These are phyloP conservation scores for Agrostemma githago DNA, from an alignment of 148 eudicot species.

Conservation along the genomic window DNA sequence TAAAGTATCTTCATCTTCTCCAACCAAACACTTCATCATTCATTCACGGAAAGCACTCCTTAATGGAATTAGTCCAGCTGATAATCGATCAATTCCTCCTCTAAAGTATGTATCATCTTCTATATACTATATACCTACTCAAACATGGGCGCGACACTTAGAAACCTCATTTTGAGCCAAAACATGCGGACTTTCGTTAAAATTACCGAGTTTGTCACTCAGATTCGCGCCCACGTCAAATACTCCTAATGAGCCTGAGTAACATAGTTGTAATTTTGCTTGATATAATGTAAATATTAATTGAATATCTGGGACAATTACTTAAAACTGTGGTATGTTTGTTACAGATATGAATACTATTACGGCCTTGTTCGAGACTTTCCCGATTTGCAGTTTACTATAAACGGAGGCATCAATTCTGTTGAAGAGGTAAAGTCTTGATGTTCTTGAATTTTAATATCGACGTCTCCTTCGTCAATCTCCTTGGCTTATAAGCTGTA, in stretches of 20 bases:
- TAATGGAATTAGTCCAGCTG: conserved; percentile 95
- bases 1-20: conserved; percentile 92
- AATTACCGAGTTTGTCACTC: too few relatives aligned
- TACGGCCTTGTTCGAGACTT: conserved; percentile 89
- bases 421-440: conserved; percentile 62
- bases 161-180: neutral
- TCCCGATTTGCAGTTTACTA: conserved; percentile 82
- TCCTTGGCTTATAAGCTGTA: neutral
- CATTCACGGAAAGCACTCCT: conserved; percentile 96
- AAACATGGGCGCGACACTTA: too few relatives aligned
- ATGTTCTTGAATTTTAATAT: neutral
- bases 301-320: conserved; percentile 1
- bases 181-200: too few relatives aligned
- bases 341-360: conserved; percentile 80
- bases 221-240: too few relatives aligned
- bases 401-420: conserved; percentile 88
- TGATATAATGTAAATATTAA: neutral
- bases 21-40: conserved; percentile 87
- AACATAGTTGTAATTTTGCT: neutral
- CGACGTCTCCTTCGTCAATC: neutral
- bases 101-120: conserved; percentile 54
- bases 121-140: neutral
- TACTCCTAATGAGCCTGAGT: neutral
- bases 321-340: conserved; percentile 4
- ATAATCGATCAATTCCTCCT: conserved; percentile 87